Evolutionary conservation across 2,329 filamentous ascomycete species (phyloP).

Genomic region (Ambrosiella beaveri): DNA sequence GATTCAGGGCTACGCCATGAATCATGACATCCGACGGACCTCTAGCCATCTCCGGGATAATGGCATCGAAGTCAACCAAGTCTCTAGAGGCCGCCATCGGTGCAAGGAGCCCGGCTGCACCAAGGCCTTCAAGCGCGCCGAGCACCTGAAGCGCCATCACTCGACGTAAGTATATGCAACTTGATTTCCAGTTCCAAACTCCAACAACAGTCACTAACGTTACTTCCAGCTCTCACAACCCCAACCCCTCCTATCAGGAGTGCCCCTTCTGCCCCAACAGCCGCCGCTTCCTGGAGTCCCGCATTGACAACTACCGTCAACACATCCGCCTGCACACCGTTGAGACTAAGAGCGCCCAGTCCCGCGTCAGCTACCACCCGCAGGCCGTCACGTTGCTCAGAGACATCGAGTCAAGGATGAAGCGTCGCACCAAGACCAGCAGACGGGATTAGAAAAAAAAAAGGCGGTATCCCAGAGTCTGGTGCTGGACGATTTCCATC

Average conservation of each 20-base stretch:
- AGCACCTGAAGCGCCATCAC: constrained; percentile 39
- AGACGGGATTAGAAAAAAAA: constrained; percentile 8
- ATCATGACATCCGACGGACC: constrained; percentile 6
- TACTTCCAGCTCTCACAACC: constrained; percentile 10
- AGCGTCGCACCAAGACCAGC: constrained; percentile 10
- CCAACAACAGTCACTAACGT: neutral
- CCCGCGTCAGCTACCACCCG: constrained; percentile 19
- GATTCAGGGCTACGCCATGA: neutral
- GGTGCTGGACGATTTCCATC: neutral
- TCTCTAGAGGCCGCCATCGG: constrained; percentile 24
- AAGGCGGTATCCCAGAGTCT: neutral
- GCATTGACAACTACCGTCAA: constrained; percentile 23
- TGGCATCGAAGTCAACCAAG: constrained; percentile 13
- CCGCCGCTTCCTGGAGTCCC: constrained; percentile 13
- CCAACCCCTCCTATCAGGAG: constrained; percentile 8
- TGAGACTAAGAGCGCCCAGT: constrained; percentile 15
- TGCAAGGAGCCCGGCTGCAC: constrained; percentile 31
- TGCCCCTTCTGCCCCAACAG: constrained; percentile 13
- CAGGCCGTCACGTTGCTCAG: constrained; percentile 17
- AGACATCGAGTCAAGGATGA: constrained; percentile 13
- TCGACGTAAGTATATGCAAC: constrained; percentile 27
- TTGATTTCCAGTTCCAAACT: neutral
- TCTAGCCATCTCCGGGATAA: constrained; percentile 6
- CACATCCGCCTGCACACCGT: constrained; percentile 24
- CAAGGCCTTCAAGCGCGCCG: constrained; percentile 33